Evolutionary conservation across 2,329 filamentous ascomycete species (phyloP).

Genomic region (Pyricularia pennisetigena): DNA sequence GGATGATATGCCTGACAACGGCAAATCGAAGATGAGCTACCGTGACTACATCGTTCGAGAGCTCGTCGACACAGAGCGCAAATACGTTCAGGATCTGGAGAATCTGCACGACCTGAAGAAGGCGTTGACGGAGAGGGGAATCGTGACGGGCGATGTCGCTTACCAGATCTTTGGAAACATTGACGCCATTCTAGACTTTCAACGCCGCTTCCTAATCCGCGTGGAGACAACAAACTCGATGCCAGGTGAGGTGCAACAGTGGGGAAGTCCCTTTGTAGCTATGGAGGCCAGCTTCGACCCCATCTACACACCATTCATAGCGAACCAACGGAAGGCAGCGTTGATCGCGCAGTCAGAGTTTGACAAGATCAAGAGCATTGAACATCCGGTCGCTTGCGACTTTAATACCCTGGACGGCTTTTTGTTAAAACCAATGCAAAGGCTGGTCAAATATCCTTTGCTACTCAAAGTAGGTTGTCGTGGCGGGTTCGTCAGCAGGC

Average conservation of each 20-base stretch:
- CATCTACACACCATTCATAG: constrained; percentile 94
- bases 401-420: constrained; percentile 86
- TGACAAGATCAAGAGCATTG: constrained; percentile 71
- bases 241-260: constrained; percentile 68
- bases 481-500: neutral
- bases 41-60: constrained; percentile 86
- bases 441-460: constrained; percentile 88
- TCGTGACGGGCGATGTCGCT: constrained; percentile 79
- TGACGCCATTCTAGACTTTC: constrained; percentile 89
- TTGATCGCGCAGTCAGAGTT: constrained; percentile 76
- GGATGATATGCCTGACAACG: constrained; percentile 36
- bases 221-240: constrained; percentile 92
- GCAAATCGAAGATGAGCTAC: constrained; percentile 60
- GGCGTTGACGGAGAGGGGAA: constrained; percentile 75
- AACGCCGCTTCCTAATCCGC: constrained; percentile 86
- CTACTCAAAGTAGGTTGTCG: constrained; percentile 59
- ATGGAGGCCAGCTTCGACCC: constrained; percentile 74
- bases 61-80: constrained; percentile 87
- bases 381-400: constrained; percentile 72
- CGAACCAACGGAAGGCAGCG: constrained; percentile 88
- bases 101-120: constrained; percentile 90
- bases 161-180: constrained; percentile 96
- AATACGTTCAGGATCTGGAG: constrained; percentile 95
- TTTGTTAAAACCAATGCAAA: constrained; percentile 91
- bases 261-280: constrained; percentile 82